These are phyloP conservation scores for Taiozyma onychis DNA, from an alignment of 1,139 yeast genomes.

Conservation along the genomic window DNA sequence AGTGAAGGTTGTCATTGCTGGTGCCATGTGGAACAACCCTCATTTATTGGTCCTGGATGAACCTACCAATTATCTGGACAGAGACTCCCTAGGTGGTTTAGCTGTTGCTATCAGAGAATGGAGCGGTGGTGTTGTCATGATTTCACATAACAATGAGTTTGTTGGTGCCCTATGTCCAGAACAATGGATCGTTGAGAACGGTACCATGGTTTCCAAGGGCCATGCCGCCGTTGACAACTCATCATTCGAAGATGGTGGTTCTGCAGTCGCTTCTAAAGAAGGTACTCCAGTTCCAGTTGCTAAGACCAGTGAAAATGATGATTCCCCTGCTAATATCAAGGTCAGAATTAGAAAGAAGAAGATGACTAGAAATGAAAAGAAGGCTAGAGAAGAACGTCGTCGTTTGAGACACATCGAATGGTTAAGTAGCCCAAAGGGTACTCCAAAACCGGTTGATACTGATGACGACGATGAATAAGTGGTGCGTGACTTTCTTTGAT, in stretches of 20 bases:
- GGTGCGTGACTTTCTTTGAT: background rate
- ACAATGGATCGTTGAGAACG: slow-evolving; percentile 96
- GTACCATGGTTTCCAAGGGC: slow-evolving; percentile 82
- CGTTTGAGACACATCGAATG: slow-evolving; percentile 91
- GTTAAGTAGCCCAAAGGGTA: slow-evolving; percentile 95
- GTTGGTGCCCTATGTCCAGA: slow-evolving; percentile 98
- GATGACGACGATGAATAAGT: slow-evolving; percentile 76
- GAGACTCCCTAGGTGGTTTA: slow-evolving; percentile 95
- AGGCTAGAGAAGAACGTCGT: slow-evolving; percentile 87
- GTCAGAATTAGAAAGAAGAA: slow-evolving; percentile 90
- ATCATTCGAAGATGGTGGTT: slow-evolving; percentile 76
- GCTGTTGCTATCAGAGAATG: slow-evolving; percentile 97
- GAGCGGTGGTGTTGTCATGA: slow-evolving; percentile 98
- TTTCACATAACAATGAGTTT: slow-evolving; percentile 94
- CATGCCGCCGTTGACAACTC: slow-evolving; percentile 65
- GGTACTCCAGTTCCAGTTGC: slow-evolving; percentile 38
- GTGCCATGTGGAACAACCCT: slow-evolving; percentile 99
- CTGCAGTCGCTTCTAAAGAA: slow-evolving; percentile 43
- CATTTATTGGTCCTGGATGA: slow-evolving; percentile 94
- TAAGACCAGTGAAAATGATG: slow-evolving; percentile 60
- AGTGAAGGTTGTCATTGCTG: slow-evolving; percentile 97
- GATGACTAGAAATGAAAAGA: slow-evolving; percentile 94
- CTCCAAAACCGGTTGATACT: slow-evolving; percentile 89
- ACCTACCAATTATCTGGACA: slow-evolving; percentile 96
- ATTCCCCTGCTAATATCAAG: slow-evolving; percentile 94